Evolutionary conservation across 768 basidiomycete genomes (phyloP).

Genomic region (Trametes coccinea): DNA sequence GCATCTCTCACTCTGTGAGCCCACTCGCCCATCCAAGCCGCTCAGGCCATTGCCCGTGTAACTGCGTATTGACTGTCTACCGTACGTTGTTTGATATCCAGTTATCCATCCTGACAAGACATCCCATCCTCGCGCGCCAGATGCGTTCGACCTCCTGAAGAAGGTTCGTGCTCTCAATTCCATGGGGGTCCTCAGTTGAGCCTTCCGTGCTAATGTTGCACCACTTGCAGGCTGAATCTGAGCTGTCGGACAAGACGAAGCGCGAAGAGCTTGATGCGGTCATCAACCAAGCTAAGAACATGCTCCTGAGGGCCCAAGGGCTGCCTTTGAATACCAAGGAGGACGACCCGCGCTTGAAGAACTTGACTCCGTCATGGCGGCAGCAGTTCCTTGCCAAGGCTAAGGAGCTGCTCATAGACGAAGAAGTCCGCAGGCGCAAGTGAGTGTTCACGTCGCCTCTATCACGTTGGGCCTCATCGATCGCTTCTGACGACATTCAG

Average conservation of each 20-base stretch:
- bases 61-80: conserved; percentile 17
- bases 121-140: conserved; percentile 80
- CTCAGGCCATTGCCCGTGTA: neutral
- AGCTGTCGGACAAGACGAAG: conserved; percentile 75
- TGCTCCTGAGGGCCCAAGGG: conserved; percentile 61
- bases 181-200: neutral
- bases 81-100: conserved; percentile 50
- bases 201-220: neutral
- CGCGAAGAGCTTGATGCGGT: conserved; percentile 81
- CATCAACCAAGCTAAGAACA: conserved; percentile 70
- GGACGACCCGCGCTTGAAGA: conserved; percentile 57
- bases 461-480: neutral
- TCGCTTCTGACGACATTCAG: conserved; percentile 38
- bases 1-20: conserved; percentile 81
- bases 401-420: conserved; percentile 87
- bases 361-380: conserved; percentile 63
- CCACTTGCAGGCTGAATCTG: conserved; percentile 70
- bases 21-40: conserved; percentile 4
- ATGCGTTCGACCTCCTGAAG: conserved; percentile 92
- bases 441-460: conserved; percentile 37
- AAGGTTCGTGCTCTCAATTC: conserved; percentile 53
- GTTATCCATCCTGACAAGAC: conserved; percentile 99
- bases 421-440: conserved; percentile 85
- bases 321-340: conserved; percentile 62
- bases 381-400: conserved; percentile 66